Evolutionary conservation across 2,329 filamentous ascomycete species (phyloP), one percentile per base, ranked within the genome.

Genomic region (Phaeosphaeriaceae sp.): DNA sequence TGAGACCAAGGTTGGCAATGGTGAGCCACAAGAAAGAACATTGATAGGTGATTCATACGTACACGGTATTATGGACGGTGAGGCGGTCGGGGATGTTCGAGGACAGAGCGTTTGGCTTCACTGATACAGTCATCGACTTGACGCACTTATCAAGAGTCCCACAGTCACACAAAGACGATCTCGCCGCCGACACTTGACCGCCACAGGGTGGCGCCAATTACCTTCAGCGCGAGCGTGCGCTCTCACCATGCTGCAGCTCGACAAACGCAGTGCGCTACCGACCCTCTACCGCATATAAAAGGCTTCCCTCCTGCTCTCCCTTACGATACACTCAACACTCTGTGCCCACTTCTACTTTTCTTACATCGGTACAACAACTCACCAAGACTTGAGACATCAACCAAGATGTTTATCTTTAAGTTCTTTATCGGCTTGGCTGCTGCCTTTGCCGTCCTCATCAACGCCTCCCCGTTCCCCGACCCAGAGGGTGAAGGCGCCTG

Each of bases 31-130:
- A 11, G 27, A 7, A 11, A 22, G 56, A 3, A 15, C 20, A 13
- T 51, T 68, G 1, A 48, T 67, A 0, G 65, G 63, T 2, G 56
- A 68, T 36, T 47, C 53, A 0, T 68, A 68, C 41, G 51, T 67
- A 2, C 61, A 69, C 24, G 63, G 58, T 0, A 48, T 65, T 2
- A 69, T 69, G 67, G 57, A 68, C 27, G 63, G 63, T 17, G 62
- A 66, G 44, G 65, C 57, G 10, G 46, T 59, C 13, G 31, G 11
- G 7, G 31, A 15, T 7, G 31, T 5, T 13, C 31, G 11, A 13
- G 31, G 6, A 36, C 31, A 36, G 31, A 11, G 31, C 13, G 11
- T 36, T 36, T 36, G 31, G 31, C 31, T 36, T 15, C 11, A 15
- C 13, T 36, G 31, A 36, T 27, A 27, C 25, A n/a, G n/a, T n/a